Evolutionary conservation across 176 grass and related monocot genomes (phyloP).

Genomic region (Pontederia crassipes): DNA sequence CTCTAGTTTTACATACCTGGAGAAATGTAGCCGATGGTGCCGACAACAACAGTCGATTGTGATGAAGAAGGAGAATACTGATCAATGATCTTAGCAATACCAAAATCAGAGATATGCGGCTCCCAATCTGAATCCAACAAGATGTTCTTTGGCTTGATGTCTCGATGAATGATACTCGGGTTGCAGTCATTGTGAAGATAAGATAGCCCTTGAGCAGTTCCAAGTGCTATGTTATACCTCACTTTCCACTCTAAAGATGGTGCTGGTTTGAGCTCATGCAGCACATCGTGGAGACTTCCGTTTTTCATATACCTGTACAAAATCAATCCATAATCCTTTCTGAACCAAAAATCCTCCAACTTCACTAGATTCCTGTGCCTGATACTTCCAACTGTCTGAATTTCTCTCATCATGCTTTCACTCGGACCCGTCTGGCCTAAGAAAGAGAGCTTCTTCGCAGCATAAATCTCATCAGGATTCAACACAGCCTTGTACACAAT

Average conservation of each 20-base stretch:
- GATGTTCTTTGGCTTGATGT: slow-evolving; percentile 87
- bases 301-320: slow-evolving; percentile 71
- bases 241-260: slow-evolving; percentile 51
- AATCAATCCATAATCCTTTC: slow-evolving; percentile 62
- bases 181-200: slow-evolving; percentile 70
- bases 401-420: slow-evolving; percentile 59
- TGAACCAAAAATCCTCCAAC: slow-evolving; percentile 47
- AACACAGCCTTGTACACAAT: slow-evolving; percentile 33
- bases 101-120: slow-evolving; percentile 88
- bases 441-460: slow-evolving; percentile 40
- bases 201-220: slow-evolving; percentile 51
- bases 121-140: slow-evolving; percentile 61
- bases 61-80: slow-evolving; percentile 27
- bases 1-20: slow-evolving; percentile 42
- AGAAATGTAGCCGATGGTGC: slow-evolving; percentile 73
- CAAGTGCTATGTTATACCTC: slow-evolving; percentile 53
- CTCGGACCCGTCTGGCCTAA: slow-evolving; percentile 24
- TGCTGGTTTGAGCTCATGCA: slow-evolving; percentile 38
- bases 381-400: slow-evolving; percentile 53
- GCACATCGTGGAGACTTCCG: slow-evolving; percentile 67
- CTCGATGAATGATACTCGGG: slow-evolving; percentile 61
- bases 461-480: slow-evolving; percentile 31
- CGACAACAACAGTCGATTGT: slow-evolving; percentile 44
- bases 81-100: slow-evolving; percentile 65
- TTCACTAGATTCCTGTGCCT: slow-evolving; percentile 73